phyloP scores from a whole-genome alignment of 257 asterid genomes.

The Fraxinus americana region DNA sequence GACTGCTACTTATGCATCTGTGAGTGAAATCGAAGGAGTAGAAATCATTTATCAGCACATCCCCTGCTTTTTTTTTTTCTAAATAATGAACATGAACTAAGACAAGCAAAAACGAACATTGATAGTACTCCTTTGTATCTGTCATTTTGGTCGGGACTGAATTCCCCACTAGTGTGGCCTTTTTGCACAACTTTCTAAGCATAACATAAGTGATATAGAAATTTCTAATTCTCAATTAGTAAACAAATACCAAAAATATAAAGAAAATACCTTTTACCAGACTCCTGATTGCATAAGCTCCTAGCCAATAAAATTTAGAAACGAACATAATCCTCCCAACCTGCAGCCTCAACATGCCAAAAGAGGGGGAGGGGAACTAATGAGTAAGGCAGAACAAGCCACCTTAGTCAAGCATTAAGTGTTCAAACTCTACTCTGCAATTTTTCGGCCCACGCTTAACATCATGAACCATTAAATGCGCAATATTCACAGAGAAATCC shows the following conservation, averaged over 20 bases:
- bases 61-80: background rate
- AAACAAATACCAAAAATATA: conserved; percentile 16
- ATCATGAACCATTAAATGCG: background rate
- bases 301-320: conserved; percentile 44
- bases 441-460: background rate
- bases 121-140: background rate
- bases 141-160: background rate
- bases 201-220: background rate
- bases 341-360: conserved; percentile 24
- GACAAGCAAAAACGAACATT: background rate
- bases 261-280: conserved; percentile 39
- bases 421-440: background rate
- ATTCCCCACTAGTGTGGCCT: background rate
- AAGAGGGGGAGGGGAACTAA: conserved; percentile 17
- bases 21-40: background rate
- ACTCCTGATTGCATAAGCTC: conserved; percentile 37
- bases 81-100: background rate
- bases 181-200: background rate
- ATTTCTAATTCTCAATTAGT: conserved; percentile 7
- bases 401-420: background rate
- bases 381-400: conserved; percentile 15
- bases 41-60: background rate
- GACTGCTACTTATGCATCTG: background rate
- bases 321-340: conserved; percentile 50
- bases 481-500: background rate